phyloP scores from a whole-genome alignment of 2,329 filamentous ascomycete species.

The Arthrobotrys megalospora region DNA sequence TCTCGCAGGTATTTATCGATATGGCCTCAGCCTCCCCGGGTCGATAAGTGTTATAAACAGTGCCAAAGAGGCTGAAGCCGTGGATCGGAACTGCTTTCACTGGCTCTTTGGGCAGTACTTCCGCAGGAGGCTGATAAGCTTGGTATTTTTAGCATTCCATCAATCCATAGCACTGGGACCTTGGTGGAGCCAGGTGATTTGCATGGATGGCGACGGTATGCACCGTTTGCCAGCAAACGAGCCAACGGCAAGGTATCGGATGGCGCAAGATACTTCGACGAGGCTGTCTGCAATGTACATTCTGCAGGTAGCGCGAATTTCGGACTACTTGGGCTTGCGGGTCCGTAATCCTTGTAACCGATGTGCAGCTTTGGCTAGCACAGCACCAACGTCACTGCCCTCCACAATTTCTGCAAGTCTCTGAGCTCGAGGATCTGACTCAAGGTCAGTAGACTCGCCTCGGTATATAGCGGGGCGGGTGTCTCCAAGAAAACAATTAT shows the following conservation, averaged over 20 bases:
- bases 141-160: slow-evolving; percentile 59
- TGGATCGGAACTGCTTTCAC: slow-evolving; percentile 45
- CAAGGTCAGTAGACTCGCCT: slow-evolving; percentile 51
- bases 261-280: slow-evolving; percentile 46
- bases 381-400: slow-evolving; percentile 59
- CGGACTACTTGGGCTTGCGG: slow-evolving; percentile 37
- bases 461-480: slow-evolving; percentile 54
- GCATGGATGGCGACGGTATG: slow-evolving; percentile 45
- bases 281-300: slow-evolving; percentile 36
- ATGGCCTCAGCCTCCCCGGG: slow-evolving; percentile 43
- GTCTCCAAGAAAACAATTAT: slow-evolving; percentile 25
- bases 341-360: slow-evolving; percentile 48
- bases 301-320: slow-evolving; percentile 55
- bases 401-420: slow-evolving; percentile 34
- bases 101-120: slow-evolving; percentile 3
- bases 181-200: slow-evolving; percentile 59
- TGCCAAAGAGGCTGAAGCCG: slow-evolving; percentile 41
- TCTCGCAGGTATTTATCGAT: slow-evolving; percentile 46
- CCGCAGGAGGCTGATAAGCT: slow-evolving; percentile 57
- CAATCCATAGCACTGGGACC: slow-evolving; percentile 38
- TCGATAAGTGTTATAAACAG: slow-evolving; percentile 34
- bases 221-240: slow-evolving; percentile 57
- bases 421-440: slow-evolving; percentile 53
- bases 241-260: slow-evolving; percentile 39
- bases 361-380: slow-evolving; percentile 56